Percentiles rank a stretch among this genome's conserved stretches.
Evolutionary conservation across 2,329 filamentous ascomycete species (phyloP).

Genomic region (Diaporthe aspalathi): DNA sequence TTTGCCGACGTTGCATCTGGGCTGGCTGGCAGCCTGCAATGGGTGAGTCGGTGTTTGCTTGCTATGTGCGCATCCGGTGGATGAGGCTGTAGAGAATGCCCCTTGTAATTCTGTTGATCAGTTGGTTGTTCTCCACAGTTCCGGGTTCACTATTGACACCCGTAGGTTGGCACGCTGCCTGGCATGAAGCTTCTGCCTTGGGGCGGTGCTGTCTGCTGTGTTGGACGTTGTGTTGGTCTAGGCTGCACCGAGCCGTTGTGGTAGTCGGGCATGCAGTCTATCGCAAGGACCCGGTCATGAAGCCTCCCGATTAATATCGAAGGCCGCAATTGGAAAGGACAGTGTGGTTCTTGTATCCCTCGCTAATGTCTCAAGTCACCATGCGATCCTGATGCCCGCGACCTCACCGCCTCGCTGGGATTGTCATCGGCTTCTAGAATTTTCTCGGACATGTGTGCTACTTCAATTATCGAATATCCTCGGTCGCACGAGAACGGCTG

Average conservation of each 20-base stretch:
- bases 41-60: constrained; percentile 10
- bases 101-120: neutral
- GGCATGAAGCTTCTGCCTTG: constrained; percentile 22
- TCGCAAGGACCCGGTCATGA: neutral
- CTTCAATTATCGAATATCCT: neutral
- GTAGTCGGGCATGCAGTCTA: neutral
- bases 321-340: too few relatives aligned
- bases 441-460: neutral
- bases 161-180: constrained; percentile 9
- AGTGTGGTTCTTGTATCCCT: neutral
- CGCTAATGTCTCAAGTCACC: neutral
- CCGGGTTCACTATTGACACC: neutral
- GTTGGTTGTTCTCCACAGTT: neutral
- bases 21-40: constrained; percentile 5
- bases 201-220: neutral
- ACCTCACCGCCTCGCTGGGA: neutral
- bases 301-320: neutral
- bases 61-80: neutral
- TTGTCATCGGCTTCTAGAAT: constrained; percentile 1
- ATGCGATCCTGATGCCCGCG: neutral
- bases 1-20: constrained; percentile 9
- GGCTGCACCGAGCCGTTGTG: constrained; percentile 23
- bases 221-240: constrained; percentile 3
- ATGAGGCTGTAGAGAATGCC: neutral
- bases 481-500: neutral